These are phyloP conservation scores for Paramecium tetraurelia DNA, from an alignment of 73 alveolate species.

Conservation along the genomic window DNA sequence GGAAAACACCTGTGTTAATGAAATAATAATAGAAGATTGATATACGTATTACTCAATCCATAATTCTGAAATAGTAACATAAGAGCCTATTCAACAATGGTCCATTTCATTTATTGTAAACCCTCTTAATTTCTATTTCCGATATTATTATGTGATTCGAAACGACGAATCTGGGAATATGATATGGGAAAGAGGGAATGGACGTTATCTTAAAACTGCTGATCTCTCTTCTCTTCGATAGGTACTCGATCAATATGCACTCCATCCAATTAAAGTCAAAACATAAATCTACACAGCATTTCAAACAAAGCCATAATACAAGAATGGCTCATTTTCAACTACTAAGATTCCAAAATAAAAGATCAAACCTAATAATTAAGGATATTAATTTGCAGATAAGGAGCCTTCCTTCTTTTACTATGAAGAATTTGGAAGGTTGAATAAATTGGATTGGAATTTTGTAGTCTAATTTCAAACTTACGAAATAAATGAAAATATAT, in stretches of 20 bases:
- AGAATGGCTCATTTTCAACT: neutral
- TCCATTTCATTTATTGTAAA: neutral
- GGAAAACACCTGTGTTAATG: slow-evolving; percentile 36
- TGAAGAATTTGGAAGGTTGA: neutral
- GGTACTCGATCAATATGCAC: neutral
- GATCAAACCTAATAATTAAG: neutral
- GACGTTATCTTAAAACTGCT: neutral
- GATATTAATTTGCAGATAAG: neutral
- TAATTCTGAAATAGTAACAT: neutral
- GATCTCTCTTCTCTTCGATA: neutral
- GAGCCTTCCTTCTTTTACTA: neutral
- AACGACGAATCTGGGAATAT: neutral
- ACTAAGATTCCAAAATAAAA: neutral
- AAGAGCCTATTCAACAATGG: slow-evolving; percentile 18
- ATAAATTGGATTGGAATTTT: slow-evolving; percentile 3
- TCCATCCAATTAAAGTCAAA: neutral
- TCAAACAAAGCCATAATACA: neutral
- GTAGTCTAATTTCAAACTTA: neutral
- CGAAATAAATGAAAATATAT: neutral
- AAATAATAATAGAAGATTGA: neutral
- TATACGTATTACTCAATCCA: neutral
- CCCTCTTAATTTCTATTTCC: neutral
- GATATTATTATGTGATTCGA: slow-evolving; percentile 30
- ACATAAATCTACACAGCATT: neutral
- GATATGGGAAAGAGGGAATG: slow-evolving; percentile 43